A percentile compares a stretch with the other conserved stretches of the same genome.
Evolutionary conservation across 1,284 basidiomycete genomes (phyloP).

Genomic region (Austroboletus novae-zelandiae): DNA sequence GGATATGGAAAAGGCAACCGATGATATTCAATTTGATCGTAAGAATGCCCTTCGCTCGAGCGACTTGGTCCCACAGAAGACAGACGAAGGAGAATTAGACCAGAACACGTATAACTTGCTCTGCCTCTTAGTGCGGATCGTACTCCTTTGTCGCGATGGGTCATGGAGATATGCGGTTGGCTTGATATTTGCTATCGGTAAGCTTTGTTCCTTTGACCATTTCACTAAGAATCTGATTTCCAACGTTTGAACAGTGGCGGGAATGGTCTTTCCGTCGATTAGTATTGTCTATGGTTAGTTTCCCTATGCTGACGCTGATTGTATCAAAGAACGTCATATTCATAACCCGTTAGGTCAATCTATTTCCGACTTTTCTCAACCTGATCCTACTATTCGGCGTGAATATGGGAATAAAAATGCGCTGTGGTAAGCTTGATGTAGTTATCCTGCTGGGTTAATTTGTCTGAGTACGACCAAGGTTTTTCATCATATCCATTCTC

Average conservation of each 20-base stretch:
- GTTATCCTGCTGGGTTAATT: background rate
- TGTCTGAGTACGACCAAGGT: slow-evolving; percentile 41
- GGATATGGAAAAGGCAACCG: slow-evolving; percentile 47
- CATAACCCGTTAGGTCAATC: slow-evolving; percentile 44
- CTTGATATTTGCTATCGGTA: slow-evolving; percentile 51
- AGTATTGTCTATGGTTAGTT: slow-evolving; percentile 72
- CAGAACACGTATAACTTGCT: slow-evolving; percentile 31
- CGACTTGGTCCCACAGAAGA: slow-evolving; percentile 62
- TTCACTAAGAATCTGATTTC: slow-evolving; percentile 13
- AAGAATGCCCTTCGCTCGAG: slow-evolving; percentile 58
- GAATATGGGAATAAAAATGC: slow-evolving; percentile 66
- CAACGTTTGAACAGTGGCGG: slow-evolving; percentile 41
- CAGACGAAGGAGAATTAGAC: slow-evolving; percentile 37
- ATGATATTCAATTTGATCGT: slow-evolving; percentile 40
- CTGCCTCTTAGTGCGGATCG: slow-evolving; percentile 75
- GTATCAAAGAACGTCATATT: slow-evolving; percentile 1
- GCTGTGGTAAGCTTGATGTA: slow-evolving; percentile 45
- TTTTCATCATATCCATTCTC: slow-evolving; percentile 81
- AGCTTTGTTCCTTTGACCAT: slow-evolving; percentile 20
- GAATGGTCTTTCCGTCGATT: slow-evolving; percentile 86
- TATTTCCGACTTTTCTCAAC: slow-evolving; percentile 60
- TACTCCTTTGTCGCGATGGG: slow-evolving; percentile 56
- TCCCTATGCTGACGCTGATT: background rate
- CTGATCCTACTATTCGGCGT: slow-evolving; percentile 41
- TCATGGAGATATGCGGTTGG: slow-evolving; percentile 59